Evolutionary conservation across 129 eudicot species (phyloP), one percentile per base, ranked within the genome.

Genomic region (Calendula officinalis): DNA sequence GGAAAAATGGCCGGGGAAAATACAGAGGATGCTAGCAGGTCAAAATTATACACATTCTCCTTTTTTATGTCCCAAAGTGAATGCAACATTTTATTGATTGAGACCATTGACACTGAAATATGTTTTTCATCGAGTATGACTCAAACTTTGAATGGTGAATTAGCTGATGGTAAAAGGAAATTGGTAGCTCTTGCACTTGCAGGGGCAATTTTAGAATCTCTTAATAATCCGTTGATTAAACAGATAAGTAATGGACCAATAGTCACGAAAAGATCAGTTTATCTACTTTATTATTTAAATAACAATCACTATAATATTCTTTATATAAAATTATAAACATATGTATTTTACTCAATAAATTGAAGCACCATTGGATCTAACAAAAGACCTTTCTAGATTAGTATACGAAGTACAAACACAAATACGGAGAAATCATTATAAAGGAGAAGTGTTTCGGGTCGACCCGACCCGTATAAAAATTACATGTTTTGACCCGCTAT

Each of bases 151-250:
- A 94, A 84, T 56, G 80, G 75, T 48, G 99, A 94, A 68, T 47
- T 94, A 75, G 90, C 90, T 67, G 99, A 94, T 50, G 89, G 91
- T 73, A 97, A 94, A 56, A 81, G 99, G 55, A 86, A 86, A 80
- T 62, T 94, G 75, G 62, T 89, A 50, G 86, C 91, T 53, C 87
- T 94, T 48, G 92, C 95, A 43, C 86, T 73, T 71, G 84, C 94
- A 3, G 94, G 96, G 66, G 84, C 97, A 39, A 89, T 74, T 68
- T 70, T 92, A 3, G 84, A 78, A 47, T 53, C 84, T 37, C 80
- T 60, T 35, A 81, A 81, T 69, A n/a, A n/a, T n/a, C 82, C 85
- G 0, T 73, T 81, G 86, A 61, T 80, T 22, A 43, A n/a, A n/a
- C 97, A 88, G 72, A 35, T 81, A 61, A 85, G 95, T 63, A 94